Conservation (phyloP, 2,329 filamentous ascomycete species). For the Drechslerella coelobrocha region DNA sequence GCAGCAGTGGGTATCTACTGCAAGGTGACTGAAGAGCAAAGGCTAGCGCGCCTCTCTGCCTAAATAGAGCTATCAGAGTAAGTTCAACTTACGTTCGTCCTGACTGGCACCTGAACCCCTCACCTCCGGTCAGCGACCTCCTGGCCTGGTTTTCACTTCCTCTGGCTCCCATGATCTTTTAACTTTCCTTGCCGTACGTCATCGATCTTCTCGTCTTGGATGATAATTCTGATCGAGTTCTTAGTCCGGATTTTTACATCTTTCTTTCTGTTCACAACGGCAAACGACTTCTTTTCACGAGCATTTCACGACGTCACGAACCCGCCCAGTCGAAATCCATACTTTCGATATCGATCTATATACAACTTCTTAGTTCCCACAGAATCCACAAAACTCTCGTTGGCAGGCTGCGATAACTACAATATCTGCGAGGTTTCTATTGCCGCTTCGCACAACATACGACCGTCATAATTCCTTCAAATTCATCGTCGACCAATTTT, state of each 20-base stretch:
- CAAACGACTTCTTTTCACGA: conserved; percentile 18
- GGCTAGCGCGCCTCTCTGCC: conserved; percentile 42
- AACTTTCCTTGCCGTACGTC: not conserved
- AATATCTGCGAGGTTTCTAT: not conserved
- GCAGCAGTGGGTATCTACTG: conserved; percentile 41
- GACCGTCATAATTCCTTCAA: conserved; percentile 3
- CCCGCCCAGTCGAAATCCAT: conserved; percentile 34
- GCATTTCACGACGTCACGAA: conserved; percentile 50
- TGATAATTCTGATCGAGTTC: not conserved
- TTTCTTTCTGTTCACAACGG: conserved; percentile 6
- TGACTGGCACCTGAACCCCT: conserved; percentile 40
- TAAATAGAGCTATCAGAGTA: conserved; percentile 36
- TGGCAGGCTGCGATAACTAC: not conserved
- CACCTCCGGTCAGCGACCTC: conserved; percentile 35
- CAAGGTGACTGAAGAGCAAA: conserved; percentile 35
- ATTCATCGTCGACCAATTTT: not conserved
- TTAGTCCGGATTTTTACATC: conserved; percentile 7
- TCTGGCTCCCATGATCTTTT: no score
- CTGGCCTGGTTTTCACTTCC: conserved; percentile 14
- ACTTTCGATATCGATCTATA: conserved; percentile 19
- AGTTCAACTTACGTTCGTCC: conserved; percentile 27
- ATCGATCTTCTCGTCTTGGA: not conserved
- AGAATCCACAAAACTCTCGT: not conserved
- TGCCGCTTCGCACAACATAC: conserved; percentile 6
- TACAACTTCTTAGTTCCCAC: not conserved